Evolutionary conservation across 495 filamentous ascomycete genomes (phyloP).

Genomic region (Chaetomium fimeti): DNA sequence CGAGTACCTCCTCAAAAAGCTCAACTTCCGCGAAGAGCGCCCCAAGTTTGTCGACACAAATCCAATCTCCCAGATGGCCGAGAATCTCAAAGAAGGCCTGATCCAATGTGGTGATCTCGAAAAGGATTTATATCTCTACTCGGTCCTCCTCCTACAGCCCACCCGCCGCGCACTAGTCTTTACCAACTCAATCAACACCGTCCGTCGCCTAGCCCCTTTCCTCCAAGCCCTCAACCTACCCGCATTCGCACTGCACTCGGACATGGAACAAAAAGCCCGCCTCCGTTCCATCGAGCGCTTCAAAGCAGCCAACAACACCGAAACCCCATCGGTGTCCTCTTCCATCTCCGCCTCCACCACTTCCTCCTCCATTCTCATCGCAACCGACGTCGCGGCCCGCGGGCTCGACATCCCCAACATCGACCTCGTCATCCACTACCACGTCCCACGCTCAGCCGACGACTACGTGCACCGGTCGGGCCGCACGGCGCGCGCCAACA

Average conservation of each 20-base stretch:
- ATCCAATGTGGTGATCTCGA: slow-evolving; percentile 89
- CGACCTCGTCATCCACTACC: slow-evolving; percentile 88
- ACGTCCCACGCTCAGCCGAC: slow-evolving; percentile 87
- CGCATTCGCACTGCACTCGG: slow-evolving; percentile 78
- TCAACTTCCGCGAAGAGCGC: slow-evolving; percentile 77
- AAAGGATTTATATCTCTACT: slow-evolving; percentile 95
- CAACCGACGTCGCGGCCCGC: slow-evolving; percentile 94
- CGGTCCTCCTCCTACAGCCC: slow-evolving; percentile 78
- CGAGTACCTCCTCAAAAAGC: slow-evolving; percentile 85
- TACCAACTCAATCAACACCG: slow-evolving; percentile 91
- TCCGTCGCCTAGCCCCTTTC: slow-evolving; percentile 80
- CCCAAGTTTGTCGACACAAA: slow-evolving; percentile 94
- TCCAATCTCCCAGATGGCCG: slow-evolving; percentile 80
- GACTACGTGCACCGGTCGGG: slow-evolving; percentile 94
- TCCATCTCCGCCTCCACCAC: background rate
- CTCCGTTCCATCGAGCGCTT: slow-evolving; percentile 90
- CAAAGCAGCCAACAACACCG: slow-evolving; percentile 51
- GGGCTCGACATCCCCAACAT: slow-evolving; percentile 91
- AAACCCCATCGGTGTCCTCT: background rate
- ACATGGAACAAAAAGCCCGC: slow-evolving; percentile 96
- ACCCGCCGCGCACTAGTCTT: slow-evolving; percentile 80
- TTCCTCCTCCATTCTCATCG: slow-evolving; percentile 71
- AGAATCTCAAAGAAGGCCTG: slow-evolving; percentile 80
- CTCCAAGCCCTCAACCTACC: slow-evolving; percentile 79
- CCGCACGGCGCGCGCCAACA: slow-evolving; percentile 82